Conservation (phyloP, 2,329 filamentous ascomycete genomes). For the Pseudogymnoascus sp. region DNA sequence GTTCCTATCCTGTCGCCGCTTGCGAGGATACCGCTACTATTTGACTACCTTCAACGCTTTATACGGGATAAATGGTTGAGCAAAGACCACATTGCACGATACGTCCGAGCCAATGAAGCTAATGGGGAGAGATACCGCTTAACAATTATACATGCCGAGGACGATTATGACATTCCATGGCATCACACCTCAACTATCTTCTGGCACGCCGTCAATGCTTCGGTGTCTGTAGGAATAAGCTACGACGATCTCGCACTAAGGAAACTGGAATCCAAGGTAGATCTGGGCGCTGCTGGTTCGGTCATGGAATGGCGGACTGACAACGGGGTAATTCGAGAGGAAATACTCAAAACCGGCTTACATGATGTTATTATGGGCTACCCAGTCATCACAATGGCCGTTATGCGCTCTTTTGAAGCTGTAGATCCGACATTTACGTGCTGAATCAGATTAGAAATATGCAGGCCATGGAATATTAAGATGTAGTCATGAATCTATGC, state of each 20-base stretch:
- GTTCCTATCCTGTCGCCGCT: slow-evolving; percentile 49
- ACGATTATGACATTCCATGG: no score
- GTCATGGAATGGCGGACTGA: no score
- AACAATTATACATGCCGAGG: no score
- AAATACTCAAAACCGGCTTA: no score
- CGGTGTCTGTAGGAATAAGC: no score
- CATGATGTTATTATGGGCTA: slow-evolving; percentile 33
- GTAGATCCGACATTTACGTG: neutral
- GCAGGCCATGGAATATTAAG: neutral
- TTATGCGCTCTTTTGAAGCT: slow-evolving; percentile 29
- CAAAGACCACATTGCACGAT: slow-evolving; percentile 40
- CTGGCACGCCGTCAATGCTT: no score
- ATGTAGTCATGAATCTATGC: neutral
- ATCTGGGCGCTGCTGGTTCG: no score
- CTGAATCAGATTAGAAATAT: slow-evolving; percentile 3
- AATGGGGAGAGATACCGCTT: slow-evolving; percentile 27
- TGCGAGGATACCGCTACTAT: slow-evolving; percentile 38
- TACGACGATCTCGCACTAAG: no score
- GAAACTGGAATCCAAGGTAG: no score
- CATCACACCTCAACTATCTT: no score
- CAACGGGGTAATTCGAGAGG: no score
- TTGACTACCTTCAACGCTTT: slow-evolving; percentile 40
- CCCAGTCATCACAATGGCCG: slow-evolving; percentile 44
- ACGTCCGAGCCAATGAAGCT: slow-evolving; percentile 28
- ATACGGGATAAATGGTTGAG: slow-evolving; percentile 45